Conservation (phyloP, 2,329 filamentous ascomycete species). For the Boeremia exigua region DNA sequence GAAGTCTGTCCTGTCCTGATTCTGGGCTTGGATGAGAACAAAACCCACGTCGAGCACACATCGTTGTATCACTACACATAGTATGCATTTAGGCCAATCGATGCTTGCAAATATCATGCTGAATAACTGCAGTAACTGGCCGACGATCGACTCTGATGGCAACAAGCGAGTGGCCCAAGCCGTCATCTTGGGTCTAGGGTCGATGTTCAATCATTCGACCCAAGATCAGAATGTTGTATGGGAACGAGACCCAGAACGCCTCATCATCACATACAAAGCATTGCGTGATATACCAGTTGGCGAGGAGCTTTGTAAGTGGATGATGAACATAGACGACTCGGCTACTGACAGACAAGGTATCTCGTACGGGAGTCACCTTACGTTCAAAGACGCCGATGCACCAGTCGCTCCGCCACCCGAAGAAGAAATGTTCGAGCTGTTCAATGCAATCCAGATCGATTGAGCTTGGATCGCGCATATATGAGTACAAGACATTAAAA, state of each 20-base stretch:
- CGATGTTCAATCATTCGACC: conserved; percentile 65
- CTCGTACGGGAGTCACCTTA: conserved; percentile 56
- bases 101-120: neutral
- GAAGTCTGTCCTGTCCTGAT: conserved; percentile 62
- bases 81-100: conserved; percentile 38
- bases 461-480: conserved; percentile 24
- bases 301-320: conserved; percentile 59
- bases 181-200: conserved; percentile 61
- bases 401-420: conserved; percentile 35
- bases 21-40: conserved; percentile 56
- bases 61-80: conserved; percentile 64
- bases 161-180: conserved; percentile 55
- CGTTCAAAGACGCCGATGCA: conserved; percentile 54
- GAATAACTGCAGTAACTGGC: conserved; percentile 52
- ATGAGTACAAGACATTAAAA: conserved; percentile 29
- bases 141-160: conserved; percentile 29
- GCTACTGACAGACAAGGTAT: conserved; percentile 46
- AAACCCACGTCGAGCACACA: conserved; percentile 57
- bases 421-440: conserved; percentile 44
- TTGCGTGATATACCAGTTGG: conserved; percentile 58
- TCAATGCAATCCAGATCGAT: conserved; percentile 52
- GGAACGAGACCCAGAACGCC: conserved; percentile 55
- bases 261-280: conserved; percentile 58
- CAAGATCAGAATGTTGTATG: conserved; percentile 62
- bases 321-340: neutral